Percentiles rank a stretch among this genome's conserved stretches.
These are phyloP conservation scores for Coccomyxa sp. DNA, from an alignment of 139 green algal species.

Conservation along the genomic window DNA sequence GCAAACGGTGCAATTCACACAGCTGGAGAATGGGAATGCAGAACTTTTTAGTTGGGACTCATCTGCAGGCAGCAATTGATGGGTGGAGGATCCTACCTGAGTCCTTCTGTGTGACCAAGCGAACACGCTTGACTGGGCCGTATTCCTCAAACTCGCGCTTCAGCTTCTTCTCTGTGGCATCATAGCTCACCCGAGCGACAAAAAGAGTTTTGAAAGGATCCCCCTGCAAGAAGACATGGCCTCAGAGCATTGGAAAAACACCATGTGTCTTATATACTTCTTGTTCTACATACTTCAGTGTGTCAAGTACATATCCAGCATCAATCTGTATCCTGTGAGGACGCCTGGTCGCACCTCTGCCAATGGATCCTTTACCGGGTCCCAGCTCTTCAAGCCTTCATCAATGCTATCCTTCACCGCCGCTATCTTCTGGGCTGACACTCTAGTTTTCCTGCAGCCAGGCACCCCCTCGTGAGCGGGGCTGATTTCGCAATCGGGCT, in stretches of 20 bases:
- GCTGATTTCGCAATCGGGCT: neutral
- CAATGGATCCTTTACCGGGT: constrained; percentile 69
- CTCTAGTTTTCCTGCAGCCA: neutral
- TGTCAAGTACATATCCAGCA: no score
- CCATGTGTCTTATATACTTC: no score
- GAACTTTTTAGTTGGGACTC: no score
- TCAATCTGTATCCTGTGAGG: neutral
- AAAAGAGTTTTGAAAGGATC: constrained; percentile 90
- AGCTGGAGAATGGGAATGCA: neutral
- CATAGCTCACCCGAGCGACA: constrained; percentile 68
- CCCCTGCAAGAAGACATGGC: constrained; percentile 39
- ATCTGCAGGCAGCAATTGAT: no score
- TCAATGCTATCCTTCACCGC: constrained; percentile 40
- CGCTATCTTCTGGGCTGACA: neutral
- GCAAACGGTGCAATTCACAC: neutral
- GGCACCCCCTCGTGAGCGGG: neutral
- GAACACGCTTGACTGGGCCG: constrained; percentile 74
- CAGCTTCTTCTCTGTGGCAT: constrained; percentile 79
- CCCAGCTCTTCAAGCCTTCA: constrained; percentile 48
- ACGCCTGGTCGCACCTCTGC: constrained; percentile 42
- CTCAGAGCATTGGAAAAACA: neutral
- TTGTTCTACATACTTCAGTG: no score
- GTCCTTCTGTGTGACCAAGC: constrained; percentile 68
- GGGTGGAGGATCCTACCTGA: constrained; percentile 12
- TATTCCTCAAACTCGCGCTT: constrained; percentile 82